phyloP scores from a whole-genome alignment of 257 asterid species.

The Rubia yunnanensis region DNA sequence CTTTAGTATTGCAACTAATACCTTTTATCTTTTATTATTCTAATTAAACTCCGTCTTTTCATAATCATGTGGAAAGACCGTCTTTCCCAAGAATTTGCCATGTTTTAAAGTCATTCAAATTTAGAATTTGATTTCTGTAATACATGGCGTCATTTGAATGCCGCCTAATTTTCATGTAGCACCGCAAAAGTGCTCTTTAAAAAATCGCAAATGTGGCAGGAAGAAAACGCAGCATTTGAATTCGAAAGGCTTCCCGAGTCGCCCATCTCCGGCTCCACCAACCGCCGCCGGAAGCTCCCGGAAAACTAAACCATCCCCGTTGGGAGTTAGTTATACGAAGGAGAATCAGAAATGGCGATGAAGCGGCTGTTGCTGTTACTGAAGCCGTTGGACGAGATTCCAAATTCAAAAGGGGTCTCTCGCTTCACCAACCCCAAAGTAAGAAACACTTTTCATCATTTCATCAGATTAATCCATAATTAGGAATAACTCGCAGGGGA shows the following conservation, averaged over 20 bases:
- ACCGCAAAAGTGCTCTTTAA: not conserved
- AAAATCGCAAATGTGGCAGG: not conserved
- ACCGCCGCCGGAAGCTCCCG: not conserved
- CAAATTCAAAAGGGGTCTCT: slow-evolving; percentile 27
- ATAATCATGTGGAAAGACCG: too few relatives aligned
- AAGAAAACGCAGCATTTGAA: not conserved
- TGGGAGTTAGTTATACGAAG: not conserved
- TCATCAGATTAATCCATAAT: not conserved
- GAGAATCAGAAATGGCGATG: slow-evolving; percentile 37
- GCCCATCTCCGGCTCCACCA: not conserved
- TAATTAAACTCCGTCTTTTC: too few relatives aligned
- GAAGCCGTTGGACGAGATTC: slow-evolving; percentile 77
- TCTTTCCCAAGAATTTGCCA: too few relatives aligned
- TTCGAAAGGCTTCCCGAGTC: not conserved
- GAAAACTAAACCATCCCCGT: not conserved
- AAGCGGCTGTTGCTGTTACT: slow-evolving; percentile 63
- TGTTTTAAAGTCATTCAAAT: too few relatives aligned
- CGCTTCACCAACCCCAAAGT: slow-evolving; percentile 58
- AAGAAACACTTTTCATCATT: not conserved
- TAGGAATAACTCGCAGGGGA: not conserved
- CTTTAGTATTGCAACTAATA: too few relatives aligned
- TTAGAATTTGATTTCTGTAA: not conserved
- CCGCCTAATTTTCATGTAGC: not conserved
- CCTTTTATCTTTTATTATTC: too few relatives aligned
- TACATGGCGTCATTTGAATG: not conserved